Base-by-base conservation (phyloP, 805 yeast species). In the Blastobotrys peoriensis region DNA sequence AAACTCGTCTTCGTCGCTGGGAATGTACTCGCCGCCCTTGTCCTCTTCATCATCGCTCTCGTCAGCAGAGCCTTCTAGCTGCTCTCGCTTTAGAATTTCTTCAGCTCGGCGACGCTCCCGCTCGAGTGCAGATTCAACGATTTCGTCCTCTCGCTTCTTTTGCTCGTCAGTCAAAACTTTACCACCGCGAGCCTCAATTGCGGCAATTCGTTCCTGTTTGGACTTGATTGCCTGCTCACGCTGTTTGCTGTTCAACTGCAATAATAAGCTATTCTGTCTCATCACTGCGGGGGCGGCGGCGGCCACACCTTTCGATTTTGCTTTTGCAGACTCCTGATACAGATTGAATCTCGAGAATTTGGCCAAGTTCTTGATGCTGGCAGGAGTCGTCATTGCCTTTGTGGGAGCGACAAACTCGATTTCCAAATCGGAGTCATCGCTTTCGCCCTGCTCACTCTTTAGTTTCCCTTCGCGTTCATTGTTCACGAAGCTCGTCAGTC, bases 41-140 rank as follows among this genome's bases (percentile, higher is more conserved):
- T 39, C 46, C 8, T 48, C 48, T 5, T 44, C 51, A 20, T 48
- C 51, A n/a, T 41, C 43, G 3, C 33, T 44, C 21, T 36, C 48
- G 3, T 38, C 47, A n/a, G 28, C 44, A 8, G 10, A 8, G 10
- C 13, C 30, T 25, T 25, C 30, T 25, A 8, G 10, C 18, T 25
- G 33, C 38, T 54, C 58, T 19, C 39, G 27, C 30, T 38, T 39
- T 6, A 49, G 36, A 8, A 53, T 25, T 23, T 48, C 52, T 15
- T 54, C 58, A 10, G 53, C 57, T 22, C 34, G 36, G n/a, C 46
- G 40, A 27, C 51, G 30, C 30, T 53, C 58, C 6, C 52, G 43
- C 34, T 51, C 56, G 16, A 51, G 36, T 8, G 53, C 38, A 9
- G 45, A 19, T 36, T 54, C 58, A 10, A 52, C 53, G 20, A 47